Base-by-base conservation (phyloP, 495 filamentous ascomycete genomes). In the Glutinoglossum americanum region DNA sequence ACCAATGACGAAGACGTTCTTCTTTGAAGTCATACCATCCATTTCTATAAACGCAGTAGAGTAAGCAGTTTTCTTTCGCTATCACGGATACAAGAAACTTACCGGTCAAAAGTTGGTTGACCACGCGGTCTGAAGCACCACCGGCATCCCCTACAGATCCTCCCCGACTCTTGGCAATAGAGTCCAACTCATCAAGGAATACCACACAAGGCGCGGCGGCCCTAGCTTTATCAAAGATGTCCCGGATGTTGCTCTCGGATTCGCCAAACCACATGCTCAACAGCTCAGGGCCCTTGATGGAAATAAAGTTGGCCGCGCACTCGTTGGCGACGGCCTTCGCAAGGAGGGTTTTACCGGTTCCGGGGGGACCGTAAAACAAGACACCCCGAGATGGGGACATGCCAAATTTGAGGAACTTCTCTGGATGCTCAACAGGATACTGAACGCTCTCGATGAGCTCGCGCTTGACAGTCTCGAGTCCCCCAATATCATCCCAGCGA, bases 251-350 rank as follows among this genome's bases (percentile, higher is more conserved):
- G 82, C 87, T 94, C 72, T 98, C 92, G 19, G 93, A 97, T 73
- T 98, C 92, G 84, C 92, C 92, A 70, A 98, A 98, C 92, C 92
- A 98, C 92, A 98, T 98, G 66, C 87, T 94, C 59, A 98, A 79
- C 64, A 98, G 73, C 73, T 98, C 92, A 60, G 92, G 92, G 59
- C 92, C 92, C 80, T 98, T 98, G 68, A 98, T 81, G 57, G 92
- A 96, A 68, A 98, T 97, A 74, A 98, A 98, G 74, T 98, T 98
- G 73, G 92, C 92, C 53, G 93, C 83, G 64, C 93, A 97, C 76
- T 98, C 92, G 72, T 98, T 98, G 68, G 92, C 92, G 60, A 98
- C 93, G 59, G 92, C 92, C 77, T 98, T 98, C 70, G 92, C 92
- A 74, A 98, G 83, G 75, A 98, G 77, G 49, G 92, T 98, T 79